Evolutionary conservation across 257 asterid species (phyloP).

Genomic region (Lavandula angustifolia): DNA sequence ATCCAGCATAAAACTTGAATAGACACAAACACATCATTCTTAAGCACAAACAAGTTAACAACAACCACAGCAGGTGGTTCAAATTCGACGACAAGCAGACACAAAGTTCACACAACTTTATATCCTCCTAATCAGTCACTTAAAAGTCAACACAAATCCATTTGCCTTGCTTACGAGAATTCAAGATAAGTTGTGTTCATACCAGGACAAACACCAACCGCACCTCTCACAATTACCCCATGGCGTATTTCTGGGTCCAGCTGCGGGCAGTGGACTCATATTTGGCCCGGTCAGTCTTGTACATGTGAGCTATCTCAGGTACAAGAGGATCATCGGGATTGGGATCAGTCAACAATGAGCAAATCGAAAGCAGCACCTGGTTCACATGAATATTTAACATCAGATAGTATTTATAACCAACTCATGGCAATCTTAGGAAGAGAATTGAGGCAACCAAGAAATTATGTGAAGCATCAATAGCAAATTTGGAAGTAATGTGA

Average conservation of each 20-base stretch:
- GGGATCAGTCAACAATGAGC: conserved; percentile 43
- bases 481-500: background rate
- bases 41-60: background rate
- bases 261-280: conserved; percentile 45
- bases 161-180: conserved; percentile 6
- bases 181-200: conserved; percentile 7
- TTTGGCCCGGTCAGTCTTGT: conserved; percentile 42
- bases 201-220: conserved; percentile 1
- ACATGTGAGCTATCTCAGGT: conserved; percentile 52
- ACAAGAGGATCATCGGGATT: conserved; percentile 47
- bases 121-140: conserved; percentile 4
- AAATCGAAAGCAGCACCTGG: conserved; percentile 47
- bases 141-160: conserved; percentile 19
- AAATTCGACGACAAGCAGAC: conserved; percentile 16
- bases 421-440: background rate
- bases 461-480: background rate
- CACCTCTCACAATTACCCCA: conserved; percentile 33
- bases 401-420: no score
- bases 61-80: background rate
- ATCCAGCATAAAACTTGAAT: background rate
- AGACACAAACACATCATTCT: background rate
- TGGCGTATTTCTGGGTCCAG: conserved; percentile 46
- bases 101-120: conserved; percentile 27
- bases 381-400: background rate
- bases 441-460: background rate